These are phyloP conservation scores for Crithidia bombi DNA, from an alignment of 208 protist genomes.

Conservation along the genomic window DNA sequence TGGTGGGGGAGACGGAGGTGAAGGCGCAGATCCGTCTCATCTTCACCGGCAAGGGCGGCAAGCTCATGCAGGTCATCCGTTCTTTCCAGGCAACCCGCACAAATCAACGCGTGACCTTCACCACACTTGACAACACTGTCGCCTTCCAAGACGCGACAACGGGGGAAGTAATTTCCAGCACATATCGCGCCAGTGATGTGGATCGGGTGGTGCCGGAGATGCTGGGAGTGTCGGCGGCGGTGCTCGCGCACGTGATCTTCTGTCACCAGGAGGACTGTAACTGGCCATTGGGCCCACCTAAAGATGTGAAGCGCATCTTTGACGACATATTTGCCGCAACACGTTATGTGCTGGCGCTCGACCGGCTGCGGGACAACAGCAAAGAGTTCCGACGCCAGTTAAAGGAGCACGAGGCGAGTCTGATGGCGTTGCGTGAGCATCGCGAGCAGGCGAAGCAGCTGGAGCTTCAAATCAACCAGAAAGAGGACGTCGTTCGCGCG, in stretches of 20 bases:
- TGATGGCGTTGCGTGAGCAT: conserved; percentile 83
- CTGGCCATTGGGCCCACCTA: conserved; percentile 95
- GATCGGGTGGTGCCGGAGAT: conserved; percentile 96
- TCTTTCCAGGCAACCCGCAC: conserved; percentile 92
- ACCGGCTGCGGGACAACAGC: conserved; percentile 84
- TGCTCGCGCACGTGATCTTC: conserved; percentile 98
- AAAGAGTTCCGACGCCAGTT: conserved; percentile 84
- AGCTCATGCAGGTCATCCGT: conserved; percentile 92
- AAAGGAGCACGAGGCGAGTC: conserved; percentile 82
- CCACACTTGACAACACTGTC: conserved; percentile 94
- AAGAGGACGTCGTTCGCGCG: conserved; percentile 52
- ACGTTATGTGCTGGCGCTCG: conserved; percentile 91
- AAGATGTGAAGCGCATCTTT: conserved; percentile 98
- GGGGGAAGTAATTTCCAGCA: conserved; percentile 81
- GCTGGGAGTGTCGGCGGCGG: conserved; percentile 97
- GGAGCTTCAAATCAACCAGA: conserved; percentile 52
- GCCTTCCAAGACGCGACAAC: conserved; percentile 90
- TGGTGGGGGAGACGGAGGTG: conserved; percentile 94
- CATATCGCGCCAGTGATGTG: conserved; percentile 93
- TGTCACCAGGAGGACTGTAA: conserved; percentile 98
- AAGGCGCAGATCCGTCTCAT: conserved; percentile 97
- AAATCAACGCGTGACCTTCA: conserved; percentile 89
- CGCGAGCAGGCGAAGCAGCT: conserved; percentile 78
- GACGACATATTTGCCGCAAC: conserved; percentile 99
- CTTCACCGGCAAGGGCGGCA: conserved; percentile 83